Evolutionary conservation across 1,139 yeast genomes (phyloP), one percentile per base, ranked within the genome.

Genomic region (Debaryomyces sp.): DNA sequence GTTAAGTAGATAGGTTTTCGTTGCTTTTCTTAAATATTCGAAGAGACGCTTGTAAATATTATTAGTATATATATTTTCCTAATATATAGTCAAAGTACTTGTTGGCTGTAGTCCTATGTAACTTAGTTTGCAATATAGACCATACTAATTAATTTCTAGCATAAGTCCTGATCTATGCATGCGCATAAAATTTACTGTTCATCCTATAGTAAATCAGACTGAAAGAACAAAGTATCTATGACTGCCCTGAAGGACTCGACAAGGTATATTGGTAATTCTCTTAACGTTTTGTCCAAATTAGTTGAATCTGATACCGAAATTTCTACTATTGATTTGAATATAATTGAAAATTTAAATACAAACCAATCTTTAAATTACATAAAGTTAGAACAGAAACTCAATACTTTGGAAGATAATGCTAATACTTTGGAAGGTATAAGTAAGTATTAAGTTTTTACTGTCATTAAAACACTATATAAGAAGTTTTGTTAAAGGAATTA

Each of bases 271-370:
- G 59, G 63, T 44, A 68, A 63, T 47, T 73, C 75, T 1, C 58
- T 75, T 33, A 63, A 64, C 48, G 44, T 58, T n/a, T 49, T 62
- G 12, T 58, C 70, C 2, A 57, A 56, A 37, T 50, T 77, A 3
- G 59, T 82, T 2, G 86, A 82, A 37, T 64, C 78, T 1, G 89
- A 84, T 50, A 79, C 87, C 0, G 83, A 80, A 46, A 73, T 73
- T 5, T 73, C 84, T 2, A 67, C 79, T 6, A 67, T 77, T 17
- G 86, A 82, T 52, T 65, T 84, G 55, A 80, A 77, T 54, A 61
- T 80, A 9, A 56, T 83, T 41, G 82, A 81, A 50, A 80, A 81
- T 55, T 64, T 81, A 48, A 84, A 84, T 59, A 83, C 86, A 17
- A 73, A 81, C 49, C 82, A 83, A 46, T 78, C 85, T 2, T 64